Evolutionary conservation across 768 basidiomycete genomes (phyloP), one percentile per base, ranked within the genome.

Genomic region (Trametes cinnabarina): DNA sequence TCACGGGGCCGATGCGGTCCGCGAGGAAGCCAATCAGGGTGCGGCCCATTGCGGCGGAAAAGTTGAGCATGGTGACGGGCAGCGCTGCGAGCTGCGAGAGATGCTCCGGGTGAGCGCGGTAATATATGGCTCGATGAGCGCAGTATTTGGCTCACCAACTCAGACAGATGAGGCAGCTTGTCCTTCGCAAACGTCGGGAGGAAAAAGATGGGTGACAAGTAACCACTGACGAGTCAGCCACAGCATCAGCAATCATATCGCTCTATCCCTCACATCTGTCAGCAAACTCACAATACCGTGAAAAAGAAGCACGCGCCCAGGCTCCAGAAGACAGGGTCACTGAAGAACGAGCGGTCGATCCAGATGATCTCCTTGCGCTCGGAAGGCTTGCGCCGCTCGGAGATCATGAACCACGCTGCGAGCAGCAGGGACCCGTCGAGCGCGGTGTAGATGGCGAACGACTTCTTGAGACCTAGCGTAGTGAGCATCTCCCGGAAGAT

Each of bases 1-100:
- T 78, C 40, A 73, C 68, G 15, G 74, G 70, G 4, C 77, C 77
- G 43, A 77, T 58, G 17, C 65, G 61, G 62, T 78, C 77, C 5
- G 73, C 70, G n/a, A 72, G 41, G 53, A 71, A 69, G 1, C 77
- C 77, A 46, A 74, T 71, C 22, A 66, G 49, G 32, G 73, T 71
- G 48, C 76, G 62, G 1, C 64, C 64, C 32, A 48, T 44, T 5
- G 58, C 64, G 15, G 64, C 61, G 47, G 64, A 59, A 37, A 65
- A 26, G 49, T 65, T 63, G 42, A 65, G 59, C 47, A 65, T 54
- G 17, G 64, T 65, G 15, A 65, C 47, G 1, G 64, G 55, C n/a
- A 65, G 59, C 9, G 53, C 58, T 23, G 59, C 35, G 22, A 57
- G 41, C 64, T 65, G 47, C 17, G 8, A 11, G 14, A 26, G n/a